Evolutionary conservation across 805 yeast genomes (phyloP).

Genomic region (Dipodascopsis uninucleata): DNA sequence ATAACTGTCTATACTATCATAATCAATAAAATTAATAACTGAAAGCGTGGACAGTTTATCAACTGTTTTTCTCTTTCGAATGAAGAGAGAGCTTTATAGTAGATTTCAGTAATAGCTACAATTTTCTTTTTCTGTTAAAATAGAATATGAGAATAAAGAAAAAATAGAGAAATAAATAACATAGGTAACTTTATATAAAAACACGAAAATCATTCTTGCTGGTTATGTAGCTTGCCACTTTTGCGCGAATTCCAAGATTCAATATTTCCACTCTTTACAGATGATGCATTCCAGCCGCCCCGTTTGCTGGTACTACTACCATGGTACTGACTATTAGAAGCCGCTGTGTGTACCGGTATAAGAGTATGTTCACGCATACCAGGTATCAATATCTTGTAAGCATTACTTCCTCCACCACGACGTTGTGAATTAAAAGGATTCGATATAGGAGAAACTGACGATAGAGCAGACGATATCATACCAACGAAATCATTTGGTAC

Average conservation of each 20-base stretch:
- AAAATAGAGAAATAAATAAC: too few relatives aligned
- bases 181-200: neutral
- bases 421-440: conserved; percentile 25
- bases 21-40: too few relatives aligned
- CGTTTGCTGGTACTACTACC: too few relatives aligned
- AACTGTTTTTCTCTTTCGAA: too few relatives aligned
- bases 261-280: neutral
- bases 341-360: conserved; percentile 13
- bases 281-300: too few relatives aligned
- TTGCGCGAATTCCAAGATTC: neutral
- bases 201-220: neutral
- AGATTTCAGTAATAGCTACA: too few relatives aligned
- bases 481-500: conserved; percentile 17
- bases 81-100: too few relatives aligned
- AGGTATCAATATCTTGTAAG: conserved; percentile 24
- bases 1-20: too few relatives aligned
- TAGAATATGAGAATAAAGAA: too few relatives aligned
- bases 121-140: too few relatives aligned
- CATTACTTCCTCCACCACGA: conserved; percentile 23
- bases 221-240: neutral
- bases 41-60: too few relatives aligned
- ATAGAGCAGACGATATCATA: conserved; percentile 22
- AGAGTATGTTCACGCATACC: conserved; percentile 20
- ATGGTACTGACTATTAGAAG: too few relatives aligned
- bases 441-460: conserved; percentile 26